phyloP scores from a whole-genome alignment of 2,329 filamentous ascomycete genomes.

The Diaporthe amygdali region DNA sequence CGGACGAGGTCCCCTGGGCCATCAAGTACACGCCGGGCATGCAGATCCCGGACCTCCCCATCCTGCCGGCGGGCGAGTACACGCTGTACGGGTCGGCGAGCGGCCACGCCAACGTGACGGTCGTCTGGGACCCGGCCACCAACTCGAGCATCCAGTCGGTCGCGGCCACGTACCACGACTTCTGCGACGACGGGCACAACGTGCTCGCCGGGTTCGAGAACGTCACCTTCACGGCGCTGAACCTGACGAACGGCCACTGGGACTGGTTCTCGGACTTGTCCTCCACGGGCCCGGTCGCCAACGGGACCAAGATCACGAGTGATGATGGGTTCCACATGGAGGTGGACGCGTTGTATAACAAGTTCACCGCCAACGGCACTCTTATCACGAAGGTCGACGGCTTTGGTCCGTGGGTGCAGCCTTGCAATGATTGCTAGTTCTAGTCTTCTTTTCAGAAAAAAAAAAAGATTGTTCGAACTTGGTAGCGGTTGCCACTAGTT shows the following conservation, averaged over 20 bases:
- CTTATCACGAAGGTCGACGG: background rate
- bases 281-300: background rate
- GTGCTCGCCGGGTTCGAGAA: background rate
- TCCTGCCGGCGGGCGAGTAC: background rate
- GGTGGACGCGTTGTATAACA: background rate
- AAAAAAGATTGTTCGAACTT: too few species aligned
- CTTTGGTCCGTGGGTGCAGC: background rate
- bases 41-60: background rate
- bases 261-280: background rate
- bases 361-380: background rate
- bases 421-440: background rate
- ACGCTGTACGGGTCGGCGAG: background rate
- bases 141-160: background rate
- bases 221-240: background rate
- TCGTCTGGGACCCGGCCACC: background rate
- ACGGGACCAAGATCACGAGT: background rate
- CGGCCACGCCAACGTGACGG: background rate
- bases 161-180: background rate
- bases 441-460: too few species aligned
- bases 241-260: constrained; percentile 3
- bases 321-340: background rate
- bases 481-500: background rate
- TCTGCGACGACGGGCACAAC: background rate
- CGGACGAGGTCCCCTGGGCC: constrained; percentile 40
- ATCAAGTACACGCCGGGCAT: background rate